Evolutionary conservation across 495 filamentous ascomycete genomes (phyloP), one percentile per base, ranked within the genome.

Genomic region (Podospora comata): DNA sequence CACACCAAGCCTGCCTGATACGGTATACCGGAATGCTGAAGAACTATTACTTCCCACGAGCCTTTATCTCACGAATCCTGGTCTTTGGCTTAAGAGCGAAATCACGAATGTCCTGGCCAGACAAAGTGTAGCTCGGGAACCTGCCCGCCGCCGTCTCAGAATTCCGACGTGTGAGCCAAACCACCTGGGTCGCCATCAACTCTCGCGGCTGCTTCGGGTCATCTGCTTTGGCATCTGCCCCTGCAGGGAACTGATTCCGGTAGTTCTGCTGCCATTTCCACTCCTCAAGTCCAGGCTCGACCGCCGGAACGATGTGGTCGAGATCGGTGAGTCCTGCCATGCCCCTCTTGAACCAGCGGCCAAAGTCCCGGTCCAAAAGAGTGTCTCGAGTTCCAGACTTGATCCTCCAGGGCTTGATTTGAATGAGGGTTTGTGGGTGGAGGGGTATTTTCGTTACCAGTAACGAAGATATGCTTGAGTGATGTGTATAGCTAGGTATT

Each of bases 61-160:
- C 20, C 20, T 32, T 32, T 32, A 48, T 11, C 13, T 48, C 39
- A 3, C 39, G 39, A 48, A 48, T 48, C 39, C 13, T 48, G 39
- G 39, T 48, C 39, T 48, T 48, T 11, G 39, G 39, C 39, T 48
- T 48, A 13, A 48, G 39, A 48, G 39, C 39, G 13, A 48, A 48
- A 11, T 48, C 39, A 13, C 9, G 39, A 48, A 67, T 62, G 59
- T 56, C 65, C 65, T 39, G 7, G 7, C 39, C 15, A 66, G 56
- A 34, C 20, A 60, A 7, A 4, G n/a, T 5, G 4, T 20, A 48
- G 39, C 18, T 66, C 19, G 19, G 32, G 54, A 16, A 9, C 55
- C 32, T 23, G 20, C 20, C 27, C 15, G 27, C 65, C 4, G 5
- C 65, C 4, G 5, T n/a, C 30, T 28, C 48, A 32, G 60, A n/a